Evolutionary conservation across 208 protist genomes (phyloP).

Genomic region (Jaenimonas drosophilae): DNA sequence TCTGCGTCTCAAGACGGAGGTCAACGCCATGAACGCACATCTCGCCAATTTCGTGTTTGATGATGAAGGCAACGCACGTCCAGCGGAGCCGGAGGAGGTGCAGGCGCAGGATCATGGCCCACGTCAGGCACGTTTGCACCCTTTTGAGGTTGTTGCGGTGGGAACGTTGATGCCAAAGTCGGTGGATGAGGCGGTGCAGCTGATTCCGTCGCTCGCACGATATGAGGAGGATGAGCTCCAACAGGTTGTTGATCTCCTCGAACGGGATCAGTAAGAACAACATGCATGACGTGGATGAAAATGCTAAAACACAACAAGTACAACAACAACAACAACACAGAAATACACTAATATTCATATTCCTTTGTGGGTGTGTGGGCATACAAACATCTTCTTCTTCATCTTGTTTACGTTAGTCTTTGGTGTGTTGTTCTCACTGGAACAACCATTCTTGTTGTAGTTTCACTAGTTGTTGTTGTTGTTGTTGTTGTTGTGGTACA

Average conservation of each 20-base stretch:
- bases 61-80: constrained; percentile 15
- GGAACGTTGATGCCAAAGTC: constrained; percentile 56
- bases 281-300: background rate
- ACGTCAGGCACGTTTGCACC: constrained; percentile 29
- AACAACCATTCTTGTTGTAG: too few relatives aligned
- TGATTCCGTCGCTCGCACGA: constrained; percentile 68
- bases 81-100: constrained; percentile 1
- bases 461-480: background rate
- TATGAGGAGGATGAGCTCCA: constrained; percentile 57
- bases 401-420: too few relatives aligned
- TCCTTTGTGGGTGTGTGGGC: background rate
- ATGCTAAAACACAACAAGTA: background rate
- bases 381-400: background rate
- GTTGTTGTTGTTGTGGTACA: background rate
- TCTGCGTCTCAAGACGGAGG: constrained; percentile 17
- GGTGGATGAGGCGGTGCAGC: constrained; percentile 47
- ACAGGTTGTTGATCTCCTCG: constrained; percentile 18
- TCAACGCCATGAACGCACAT: constrained; percentile 27
- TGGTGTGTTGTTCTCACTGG: background rate
- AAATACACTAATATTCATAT: background rate
- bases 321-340: background rate
- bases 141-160: constrained; percentile 71
- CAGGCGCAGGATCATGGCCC: background rate
- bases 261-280: background rate
- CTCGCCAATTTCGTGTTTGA: constrained; percentile 16